These are phyloP conservation scores for Rhodotorula paludigena DNA, from an alignment of 768 basidiomycete genomes.

Conservation along the genomic window DNA sequence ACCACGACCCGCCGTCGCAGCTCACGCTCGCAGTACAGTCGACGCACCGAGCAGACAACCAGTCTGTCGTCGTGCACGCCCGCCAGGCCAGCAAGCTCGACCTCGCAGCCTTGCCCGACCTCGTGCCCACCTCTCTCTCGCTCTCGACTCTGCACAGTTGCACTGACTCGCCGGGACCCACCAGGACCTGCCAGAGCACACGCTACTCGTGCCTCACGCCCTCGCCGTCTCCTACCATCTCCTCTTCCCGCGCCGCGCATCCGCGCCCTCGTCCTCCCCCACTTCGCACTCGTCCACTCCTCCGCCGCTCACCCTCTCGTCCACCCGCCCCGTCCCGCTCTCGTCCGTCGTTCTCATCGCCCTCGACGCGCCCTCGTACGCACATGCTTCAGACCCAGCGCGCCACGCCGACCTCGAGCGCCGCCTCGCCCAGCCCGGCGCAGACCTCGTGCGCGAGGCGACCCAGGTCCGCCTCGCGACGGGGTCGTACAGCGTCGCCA, in stretches of 20 bases:
- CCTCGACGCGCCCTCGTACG: not conserved
- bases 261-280: not conserved
- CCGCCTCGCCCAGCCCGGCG: not conserved
- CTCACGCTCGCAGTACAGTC: conserved; percentile 1
- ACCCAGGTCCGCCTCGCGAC: not conserved
- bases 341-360: conserved; percentile 24
- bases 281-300: not conserved
- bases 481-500: conserved; percentile 49
- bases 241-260: conserved; percentile 13
- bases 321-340: conserved; percentile 10
- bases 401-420: not conserved
- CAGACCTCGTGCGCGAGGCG: conserved; percentile 18
- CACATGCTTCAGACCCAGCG: not conserved
- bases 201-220: not conserved
- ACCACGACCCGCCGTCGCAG: not conserved
- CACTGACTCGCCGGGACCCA: not conserved
- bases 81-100: conserved; percentile 14
- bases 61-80: not conserved
- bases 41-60: no score
- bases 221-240: not conserved
- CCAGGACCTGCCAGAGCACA: not conserved
- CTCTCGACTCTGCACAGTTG: rapidly evolving
- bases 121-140: not conserved
- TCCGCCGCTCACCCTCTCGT: conserved; percentile 14
- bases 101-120: not conserved